phyloP scores from a whole-genome alignment of 2,329 filamentous ascomycete genomes.

The Drechslera avenae region DNA sequence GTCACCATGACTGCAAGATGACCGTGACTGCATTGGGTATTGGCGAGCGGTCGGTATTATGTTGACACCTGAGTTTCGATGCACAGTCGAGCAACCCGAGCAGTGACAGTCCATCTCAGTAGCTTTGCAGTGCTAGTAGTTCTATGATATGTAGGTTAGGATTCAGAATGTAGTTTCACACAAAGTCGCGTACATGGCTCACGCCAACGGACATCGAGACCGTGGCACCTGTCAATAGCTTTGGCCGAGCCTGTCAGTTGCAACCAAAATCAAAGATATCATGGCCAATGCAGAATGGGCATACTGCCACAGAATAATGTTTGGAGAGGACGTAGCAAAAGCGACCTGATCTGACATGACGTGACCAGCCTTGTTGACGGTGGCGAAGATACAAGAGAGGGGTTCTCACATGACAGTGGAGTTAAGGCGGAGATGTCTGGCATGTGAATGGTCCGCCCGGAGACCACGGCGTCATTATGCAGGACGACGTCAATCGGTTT shows the following conservation, averaged over 20 bases:
- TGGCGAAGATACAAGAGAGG: constrained; percentile 18
- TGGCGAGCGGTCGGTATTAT: not conserved
- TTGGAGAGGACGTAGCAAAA: constrained; percentile 3
- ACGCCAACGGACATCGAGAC: not conserved
- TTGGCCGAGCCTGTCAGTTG: too few relatives aligned
- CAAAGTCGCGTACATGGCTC: too few relatives aligned
- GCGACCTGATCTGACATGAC: not conserved
- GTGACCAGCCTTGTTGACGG: constrained; percentile 25
- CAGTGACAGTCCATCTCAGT: too few relatives aligned
- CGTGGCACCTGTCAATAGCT: constrained; percentile 1
- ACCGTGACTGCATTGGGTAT: not conserved
- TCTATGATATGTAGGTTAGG: too few relatives aligned
- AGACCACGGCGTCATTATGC: constrained; percentile 37
- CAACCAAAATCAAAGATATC: too few relatives aligned
- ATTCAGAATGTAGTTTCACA: too few relatives aligned
- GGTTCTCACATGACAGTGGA: constrained; percentile 28
- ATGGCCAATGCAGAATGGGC: too few relatives aligned
- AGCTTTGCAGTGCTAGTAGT: too few relatives aligned
- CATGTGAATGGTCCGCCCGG: constrained; percentile 22
- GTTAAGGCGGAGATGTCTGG: constrained; percentile 30
- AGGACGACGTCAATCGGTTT: constrained; percentile 20
- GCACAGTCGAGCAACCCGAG: not conserved
- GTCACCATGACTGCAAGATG: not conserved
- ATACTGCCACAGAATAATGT: constrained; percentile 2
- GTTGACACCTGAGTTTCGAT: too few relatives aligned